Base-by-base conservation (phyloP, 2,329 filamentous ascomycete species). In the Fusarium graminum region DNA sequence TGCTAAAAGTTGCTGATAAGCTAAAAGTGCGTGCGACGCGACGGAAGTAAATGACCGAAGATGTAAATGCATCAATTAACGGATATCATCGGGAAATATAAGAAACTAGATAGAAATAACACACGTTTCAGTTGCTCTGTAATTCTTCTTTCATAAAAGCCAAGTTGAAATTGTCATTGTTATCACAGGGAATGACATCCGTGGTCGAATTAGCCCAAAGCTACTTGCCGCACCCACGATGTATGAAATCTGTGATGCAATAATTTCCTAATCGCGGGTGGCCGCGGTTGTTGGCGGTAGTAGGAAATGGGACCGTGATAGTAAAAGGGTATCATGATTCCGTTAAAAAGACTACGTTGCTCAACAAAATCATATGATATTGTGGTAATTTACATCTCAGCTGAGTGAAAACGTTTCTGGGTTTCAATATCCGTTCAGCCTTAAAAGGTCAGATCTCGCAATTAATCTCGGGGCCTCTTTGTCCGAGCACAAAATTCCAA, bases 201-300 rank as follows among this genome's bases (percentile, higher is more conserved):
- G 59, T 52, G 41, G 25, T 39, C 44, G 52, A 34, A 56, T 72
- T 58, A 62, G 64, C 44, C 56, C 59, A 56, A 40, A 34, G 34
- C 62, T 54, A 44, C 43, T 45, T 36, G 34, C 38, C 59, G 42
- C 32, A 13, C 51, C 51, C 43, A 43, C 47, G 26, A 63, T 57
- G 44, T 39, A 49, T 30, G 53, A 22, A 22, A 45, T 41, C 41
- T 49, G 34, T 45, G 62, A 63, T 59, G 52, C 52, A 59, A 63
- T 63, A 45, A 34, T 63, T 63, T 40, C 51, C 39, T 40, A 26
- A 49, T 16, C 32, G 42, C 67, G 70, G 70, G 56, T 72, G 65
- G 59, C 38, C 29, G 26, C 70, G 70, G 70, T 53, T 72, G 52
- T 42, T 54, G 44, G 45, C 68, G 70, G 70, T 56, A 57, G 28